phyloP scores from a whole-genome alignment of 2,329 filamentous ascomycete species.

The Triangularia setosa region DNA sequence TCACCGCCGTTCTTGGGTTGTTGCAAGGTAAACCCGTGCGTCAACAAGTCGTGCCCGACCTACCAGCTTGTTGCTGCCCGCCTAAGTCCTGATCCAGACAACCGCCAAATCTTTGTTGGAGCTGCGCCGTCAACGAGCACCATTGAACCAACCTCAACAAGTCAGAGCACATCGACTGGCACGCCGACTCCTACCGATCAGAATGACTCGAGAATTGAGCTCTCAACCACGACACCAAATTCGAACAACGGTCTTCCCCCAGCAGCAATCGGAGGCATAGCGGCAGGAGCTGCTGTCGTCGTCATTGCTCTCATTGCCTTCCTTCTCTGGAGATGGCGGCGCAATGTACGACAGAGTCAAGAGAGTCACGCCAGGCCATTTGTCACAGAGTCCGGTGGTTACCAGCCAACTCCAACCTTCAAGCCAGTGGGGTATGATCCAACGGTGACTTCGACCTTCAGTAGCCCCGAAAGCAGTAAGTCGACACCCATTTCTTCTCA shows the following conservation, averaged over 20 bases:
- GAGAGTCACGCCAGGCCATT: neutral
- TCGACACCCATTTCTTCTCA: neutral
- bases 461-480: neutral
- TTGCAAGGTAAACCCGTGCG: conserved; percentile 1
- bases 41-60: neutral
- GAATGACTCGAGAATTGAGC: neutral
- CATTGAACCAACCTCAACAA: neutral
- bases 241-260: conserved; percentile 8
- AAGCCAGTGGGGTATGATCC: neutral
- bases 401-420: neutral
- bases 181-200: neutral
- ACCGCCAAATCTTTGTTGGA: neutral
- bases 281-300: conserved; percentile 10
- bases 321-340: conserved; percentile 10
- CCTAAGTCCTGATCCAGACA: neutral
- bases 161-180: neutral
- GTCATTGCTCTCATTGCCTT: conserved; percentile 14
- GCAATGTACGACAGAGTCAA: conserved; percentile 9
- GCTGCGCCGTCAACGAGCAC: neutral
- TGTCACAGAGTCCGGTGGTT: neutral
- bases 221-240: neutral
- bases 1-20: conserved; percentile 1
- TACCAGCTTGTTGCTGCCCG: neutral
- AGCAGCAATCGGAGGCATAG: conserved; percentile 23
- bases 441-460: neutral